Conservation (phyloP, 495 filamentous ascomycete species). For the Aspergillus baeticus region DNA sequence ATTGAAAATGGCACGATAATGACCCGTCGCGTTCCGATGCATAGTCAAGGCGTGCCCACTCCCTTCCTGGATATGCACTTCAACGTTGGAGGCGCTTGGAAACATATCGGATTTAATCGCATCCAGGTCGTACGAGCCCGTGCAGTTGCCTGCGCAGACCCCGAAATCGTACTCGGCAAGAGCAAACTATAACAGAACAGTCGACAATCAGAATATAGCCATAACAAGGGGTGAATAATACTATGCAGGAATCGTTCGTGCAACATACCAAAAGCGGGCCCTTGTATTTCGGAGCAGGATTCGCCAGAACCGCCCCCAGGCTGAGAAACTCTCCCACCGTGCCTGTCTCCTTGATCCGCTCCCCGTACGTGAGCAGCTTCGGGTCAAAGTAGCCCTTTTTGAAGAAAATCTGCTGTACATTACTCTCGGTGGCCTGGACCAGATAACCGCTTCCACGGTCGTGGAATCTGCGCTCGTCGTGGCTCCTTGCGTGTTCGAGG, state of each 20-base stretch:
- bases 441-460: neutral
- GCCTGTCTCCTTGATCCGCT: neutral
- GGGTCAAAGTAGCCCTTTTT: conserved; percentile 1
- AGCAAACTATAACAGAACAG: neutral
- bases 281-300: neutral
- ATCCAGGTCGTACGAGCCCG: neutral
- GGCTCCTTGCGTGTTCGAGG: neutral
- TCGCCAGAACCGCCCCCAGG: neutral
- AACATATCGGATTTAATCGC: neutral
- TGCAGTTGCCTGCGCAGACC: neutral
- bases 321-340: conserved; percentile 5
- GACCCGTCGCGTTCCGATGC: conserved; percentile 4
- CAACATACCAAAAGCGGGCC: neutral
- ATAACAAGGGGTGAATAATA: neutral
- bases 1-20: neutral
- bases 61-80: conserved; percentile 1
- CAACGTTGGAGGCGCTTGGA: neutral
- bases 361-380: neutral
- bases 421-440: neutral
- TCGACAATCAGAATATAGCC: neutral
- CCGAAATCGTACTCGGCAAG: conserved; percentile 3
- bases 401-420: neutral
- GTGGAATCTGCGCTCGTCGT: neutral
- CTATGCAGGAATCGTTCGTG: neutral
- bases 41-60: conserved; percentile 4